Evolutionary conservation across 1,139 yeast species (phyloP).

Genomic region (Diutina mesorugosa): DNA sequence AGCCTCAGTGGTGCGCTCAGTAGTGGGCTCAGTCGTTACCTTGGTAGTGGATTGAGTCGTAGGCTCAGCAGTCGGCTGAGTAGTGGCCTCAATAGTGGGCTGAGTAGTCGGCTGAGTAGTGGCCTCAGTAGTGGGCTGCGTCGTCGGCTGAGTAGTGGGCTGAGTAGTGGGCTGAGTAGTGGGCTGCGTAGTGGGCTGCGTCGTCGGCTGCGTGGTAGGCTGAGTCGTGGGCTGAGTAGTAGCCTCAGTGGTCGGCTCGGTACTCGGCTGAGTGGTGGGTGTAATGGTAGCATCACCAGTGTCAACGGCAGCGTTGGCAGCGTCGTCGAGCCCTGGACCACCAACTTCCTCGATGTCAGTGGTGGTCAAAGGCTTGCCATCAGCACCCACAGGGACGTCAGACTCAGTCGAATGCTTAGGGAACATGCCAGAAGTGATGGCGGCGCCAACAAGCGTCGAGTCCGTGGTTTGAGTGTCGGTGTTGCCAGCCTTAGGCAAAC

Average conservation of each 20-base stretch:
- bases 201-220: background rate
- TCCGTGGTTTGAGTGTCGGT: background rate
- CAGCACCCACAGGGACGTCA: background rate
- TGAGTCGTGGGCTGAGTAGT: background rate
- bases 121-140: too few relatives aligned
- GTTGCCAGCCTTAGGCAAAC: background rate
- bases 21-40: background rate
- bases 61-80: background rate
- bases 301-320: background rate
- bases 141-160: too few relatives aligned
- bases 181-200: too few relatives aligned
- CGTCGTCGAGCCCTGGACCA: background rate
- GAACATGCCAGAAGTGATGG: background rate
- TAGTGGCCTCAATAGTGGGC: background rate
- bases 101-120: background rate
- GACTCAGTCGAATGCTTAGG: background rate
- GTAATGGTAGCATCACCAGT: background rate
- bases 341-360: background rate
- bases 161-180: too few relatives aligned
- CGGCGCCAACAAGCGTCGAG: background rate
- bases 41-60: background rate
- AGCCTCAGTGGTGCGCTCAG: background rate
- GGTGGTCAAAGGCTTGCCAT: background rate
- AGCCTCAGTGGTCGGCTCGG: background rate
- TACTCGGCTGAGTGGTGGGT: background rate